Percentiles rank a stretch among this genome's conserved stretches.
phyloP scores from a whole-genome alignment of 352 stramenopile genomes.

The Pythium monospermum region DNA sequence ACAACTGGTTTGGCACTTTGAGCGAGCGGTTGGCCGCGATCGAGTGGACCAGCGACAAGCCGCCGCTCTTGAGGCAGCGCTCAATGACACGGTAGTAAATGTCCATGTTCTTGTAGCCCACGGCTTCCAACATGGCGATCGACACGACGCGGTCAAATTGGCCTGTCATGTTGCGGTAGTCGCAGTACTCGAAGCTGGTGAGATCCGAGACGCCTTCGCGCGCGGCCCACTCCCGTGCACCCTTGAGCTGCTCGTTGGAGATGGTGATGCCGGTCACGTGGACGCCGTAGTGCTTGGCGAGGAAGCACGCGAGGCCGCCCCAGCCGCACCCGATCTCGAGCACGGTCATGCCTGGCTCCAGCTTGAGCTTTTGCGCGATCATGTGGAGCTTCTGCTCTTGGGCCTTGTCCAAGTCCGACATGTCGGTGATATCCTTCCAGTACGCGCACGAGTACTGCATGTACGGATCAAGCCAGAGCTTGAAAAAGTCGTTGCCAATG shows the following conservation, averaged over 20 bases:
- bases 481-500: conserved; percentile 87
- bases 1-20: conserved; percentile 78
- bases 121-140: conserved; percentile 87
- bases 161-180: conserved; percentile 86
- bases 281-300: conserved; percentile 83
- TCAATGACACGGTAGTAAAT: conserved; percentile 82
- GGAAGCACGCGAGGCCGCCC: conserved; percentile 84
- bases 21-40: conserved; percentile 81
- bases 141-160: conserved; percentile 87
- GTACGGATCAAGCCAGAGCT: conserved; percentile 83
- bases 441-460: conserved; percentile 88
- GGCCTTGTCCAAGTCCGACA: conserved; percentile 73
- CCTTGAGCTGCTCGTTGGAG: conserved; percentile 88
- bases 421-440: conserved; percentile 70
- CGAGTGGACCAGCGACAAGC: conserved; percentile 74
- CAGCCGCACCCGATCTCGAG: conserved; percentile 89
- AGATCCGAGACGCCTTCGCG: conserved; percentile 77
- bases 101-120: conserved; percentile 86
- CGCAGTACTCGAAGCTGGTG: conserved; percentile 87
- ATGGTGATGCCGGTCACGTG: conserved; percentile 89
- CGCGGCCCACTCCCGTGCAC: conserved; percentile 68
- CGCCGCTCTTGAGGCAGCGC: conserved; percentile 77
- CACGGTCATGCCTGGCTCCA: conserved; percentile 78
- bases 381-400: conserved; percentile 85
- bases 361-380: conserved; percentile 84